phyloP scores from a whole-genome alignment of 2,329 filamentous ascomycete genomes.

The Chaetomium sp. region DNA sequence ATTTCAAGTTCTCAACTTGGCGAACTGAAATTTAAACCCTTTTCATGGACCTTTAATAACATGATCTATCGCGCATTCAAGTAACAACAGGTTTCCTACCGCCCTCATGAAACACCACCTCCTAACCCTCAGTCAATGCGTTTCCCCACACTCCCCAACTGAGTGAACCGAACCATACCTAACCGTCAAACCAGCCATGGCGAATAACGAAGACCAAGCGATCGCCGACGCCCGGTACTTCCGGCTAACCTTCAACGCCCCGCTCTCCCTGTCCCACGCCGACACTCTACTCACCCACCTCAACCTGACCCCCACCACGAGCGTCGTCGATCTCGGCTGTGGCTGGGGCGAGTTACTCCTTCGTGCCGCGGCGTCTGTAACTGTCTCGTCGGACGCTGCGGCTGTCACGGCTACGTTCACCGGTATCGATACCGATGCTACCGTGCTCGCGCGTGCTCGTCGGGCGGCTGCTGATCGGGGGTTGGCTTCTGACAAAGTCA shows the following conservation, averaged over 20 bases:
- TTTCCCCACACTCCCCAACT: neutral
- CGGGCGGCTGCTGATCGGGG: neutral
- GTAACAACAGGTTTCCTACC: no score
- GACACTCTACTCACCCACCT: neutral
- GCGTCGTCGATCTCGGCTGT: slow-evolving; percentile 6
- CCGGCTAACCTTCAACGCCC: neutral
- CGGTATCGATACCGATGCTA: neutral
- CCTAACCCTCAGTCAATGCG: neutral
- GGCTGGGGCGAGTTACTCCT: slow-evolving; percentile 7
- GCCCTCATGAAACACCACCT: no score
- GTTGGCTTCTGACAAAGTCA: neutral
- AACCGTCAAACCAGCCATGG: neutral
- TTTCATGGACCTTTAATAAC: no score
- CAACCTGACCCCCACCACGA: neutral
- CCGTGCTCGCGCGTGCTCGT: neutral
- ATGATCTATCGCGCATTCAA: no score
- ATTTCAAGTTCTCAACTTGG: no score
- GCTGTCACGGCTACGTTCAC: neutral
- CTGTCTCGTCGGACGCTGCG: neutral
- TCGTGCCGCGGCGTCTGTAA: neutral
- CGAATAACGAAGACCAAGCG: neutral
- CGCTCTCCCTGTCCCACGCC: slow-evolving; percentile 2
- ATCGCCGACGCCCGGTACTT: slow-evolving; percentile 1
- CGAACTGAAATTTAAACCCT: no score
- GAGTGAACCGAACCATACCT: neutral